Conservation (phyloP, 2,329 filamentous ascomycete genomes). For the Bipolaris victoriae region DNA sequence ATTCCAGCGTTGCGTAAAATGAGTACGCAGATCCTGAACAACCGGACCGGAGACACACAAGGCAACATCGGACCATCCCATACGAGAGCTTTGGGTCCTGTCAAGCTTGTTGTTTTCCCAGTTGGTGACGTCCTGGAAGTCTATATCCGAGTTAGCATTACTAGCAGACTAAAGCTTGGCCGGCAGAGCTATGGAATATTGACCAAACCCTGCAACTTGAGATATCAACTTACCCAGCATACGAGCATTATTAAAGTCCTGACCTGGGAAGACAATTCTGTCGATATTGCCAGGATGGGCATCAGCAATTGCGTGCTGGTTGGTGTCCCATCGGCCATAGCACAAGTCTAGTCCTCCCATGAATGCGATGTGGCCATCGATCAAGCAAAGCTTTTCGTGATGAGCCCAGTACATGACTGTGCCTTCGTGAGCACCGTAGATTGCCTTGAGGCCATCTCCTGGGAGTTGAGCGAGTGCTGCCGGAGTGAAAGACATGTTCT, state of each 20-base stretch:
- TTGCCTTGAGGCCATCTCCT: conserved; percentile 72
- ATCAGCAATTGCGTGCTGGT: conserved; percentile 83
- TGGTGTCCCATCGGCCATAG: conserved; percentile 87
- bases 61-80: conserved; percentile 92
- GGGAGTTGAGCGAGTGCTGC: conserved; percentile 68
- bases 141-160: conserved; percentile 29
- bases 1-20: conserved; percentile 91
- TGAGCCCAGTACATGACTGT: conserved; percentile 91
- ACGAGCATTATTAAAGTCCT: conserved; percentile 89
- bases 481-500: conserved; percentile 62
- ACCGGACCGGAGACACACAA: conserved; percentile 77
- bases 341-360: conserved; percentile 91
- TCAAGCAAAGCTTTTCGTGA: conserved; percentile 85
- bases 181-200: neutral
- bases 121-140: conserved; percentile 77
- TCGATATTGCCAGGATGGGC: conserved; percentile 79
- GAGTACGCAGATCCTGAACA: conserved; percentile 73
- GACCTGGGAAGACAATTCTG: conserved; percentile 80
- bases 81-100: conserved; percentile 76
- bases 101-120: conserved; percentile 89
- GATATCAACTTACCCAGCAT: conserved; percentile 67
- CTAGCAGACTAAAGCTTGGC: neutral
- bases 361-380: conserved; percentile 81
- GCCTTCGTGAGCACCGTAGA: conserved; percentile 83
- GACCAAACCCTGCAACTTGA: neutral